Conservation (phyloP, 202 grass and related monocot species). For the Saccharum hybrid region DNA sequence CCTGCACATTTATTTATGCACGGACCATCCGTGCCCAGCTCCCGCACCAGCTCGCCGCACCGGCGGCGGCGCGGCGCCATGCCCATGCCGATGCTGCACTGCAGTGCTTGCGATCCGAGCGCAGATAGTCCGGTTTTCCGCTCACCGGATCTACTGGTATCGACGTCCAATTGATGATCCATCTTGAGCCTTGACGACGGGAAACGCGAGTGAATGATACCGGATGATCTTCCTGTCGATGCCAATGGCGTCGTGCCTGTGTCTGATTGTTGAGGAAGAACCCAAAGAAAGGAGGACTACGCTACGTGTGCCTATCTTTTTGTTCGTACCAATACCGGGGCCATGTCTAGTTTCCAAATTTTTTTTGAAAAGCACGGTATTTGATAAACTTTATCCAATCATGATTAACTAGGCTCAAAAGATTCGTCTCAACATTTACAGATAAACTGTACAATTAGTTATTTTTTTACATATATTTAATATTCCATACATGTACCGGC, state of each 20-base stretch:
- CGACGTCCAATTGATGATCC: not conserved
- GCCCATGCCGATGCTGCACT: not conserved
- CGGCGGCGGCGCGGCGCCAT: not conserved
- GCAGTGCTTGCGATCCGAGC: not conserved
- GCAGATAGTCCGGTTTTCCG: not conserved
- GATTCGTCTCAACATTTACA: too few species aligned
- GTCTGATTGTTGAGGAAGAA: not conserved
- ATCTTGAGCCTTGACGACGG: not conserved
- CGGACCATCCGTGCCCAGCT: constrained; percentile 15
- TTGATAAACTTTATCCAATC: too few species aligned
- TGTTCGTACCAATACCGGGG: not conserved
- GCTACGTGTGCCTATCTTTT: not conserved
- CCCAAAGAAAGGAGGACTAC: not conserved
- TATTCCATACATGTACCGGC: too few species aligned
- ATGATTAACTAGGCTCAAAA: too few species aligned
- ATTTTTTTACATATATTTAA: too few species aligned
- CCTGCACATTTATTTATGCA: not conserved
- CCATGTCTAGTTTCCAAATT: too few species aligned
- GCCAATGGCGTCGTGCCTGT: not conserved
- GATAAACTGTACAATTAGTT: too few species aligned
- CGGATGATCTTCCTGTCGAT: not conserved
- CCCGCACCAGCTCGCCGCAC: not conserved
- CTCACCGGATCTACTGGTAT: not conserved
- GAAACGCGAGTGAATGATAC: not conserved
- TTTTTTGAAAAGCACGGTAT: too few species aligned